Evolutionary conservation across 2,329 filamentous ascomycete genomes (phyloP).

Genomic region (Colletotrichum sp.): DNA sequence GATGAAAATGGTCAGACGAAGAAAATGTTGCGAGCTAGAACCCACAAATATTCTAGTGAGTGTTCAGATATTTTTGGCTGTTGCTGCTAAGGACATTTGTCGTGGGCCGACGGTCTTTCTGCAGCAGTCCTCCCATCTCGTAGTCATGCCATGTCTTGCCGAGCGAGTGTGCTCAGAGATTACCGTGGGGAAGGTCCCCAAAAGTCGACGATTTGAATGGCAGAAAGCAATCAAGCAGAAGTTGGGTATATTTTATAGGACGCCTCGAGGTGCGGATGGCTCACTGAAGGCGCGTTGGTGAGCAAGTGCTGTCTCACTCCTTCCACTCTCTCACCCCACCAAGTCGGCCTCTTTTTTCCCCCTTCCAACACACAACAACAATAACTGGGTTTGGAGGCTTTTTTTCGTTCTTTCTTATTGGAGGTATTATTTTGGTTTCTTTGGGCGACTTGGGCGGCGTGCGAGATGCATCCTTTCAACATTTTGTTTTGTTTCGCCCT

Average conservation of each 20-base stretch:
- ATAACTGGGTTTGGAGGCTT: not conserved
- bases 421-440: not conserved
- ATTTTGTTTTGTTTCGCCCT: not conserved
- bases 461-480: not conserved
- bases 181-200: not conserved
- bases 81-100: not conserved
- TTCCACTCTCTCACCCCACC: not conserved
- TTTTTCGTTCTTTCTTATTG: not conserved
- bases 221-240: not conserved
- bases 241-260: not conserved
- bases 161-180: not conserved
- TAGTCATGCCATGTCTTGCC: not conserved
- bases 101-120: not conserved
- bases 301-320: not conserved
- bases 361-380: not conserved
- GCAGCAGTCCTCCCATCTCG: not conserved
- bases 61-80: not conserved
- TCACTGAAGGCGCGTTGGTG: not conserved
- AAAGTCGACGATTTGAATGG: not conserved
- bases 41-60: not conserved
- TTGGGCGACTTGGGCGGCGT: not conserved
- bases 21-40: not conserved
- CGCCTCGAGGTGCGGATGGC: not conserved
- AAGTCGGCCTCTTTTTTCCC: not conserved
- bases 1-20: not conserved